Conservation (phyloP, 768 basidiomycete genomes). For the Tricholoma hemisulphureum region DNA sequence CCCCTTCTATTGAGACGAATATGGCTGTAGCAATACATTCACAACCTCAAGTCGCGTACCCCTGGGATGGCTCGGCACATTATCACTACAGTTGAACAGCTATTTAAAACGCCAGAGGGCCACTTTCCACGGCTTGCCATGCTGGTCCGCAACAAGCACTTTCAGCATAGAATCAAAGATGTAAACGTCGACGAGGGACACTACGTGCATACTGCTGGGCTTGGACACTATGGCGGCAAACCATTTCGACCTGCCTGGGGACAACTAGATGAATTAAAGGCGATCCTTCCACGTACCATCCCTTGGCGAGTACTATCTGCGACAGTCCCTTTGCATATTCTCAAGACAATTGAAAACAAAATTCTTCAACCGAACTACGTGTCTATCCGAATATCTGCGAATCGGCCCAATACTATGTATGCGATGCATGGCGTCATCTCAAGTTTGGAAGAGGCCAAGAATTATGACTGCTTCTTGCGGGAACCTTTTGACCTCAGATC, state of each 20-base stretch:
- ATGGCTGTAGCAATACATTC: too few species aligned
- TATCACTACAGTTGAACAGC: too few species aligned
- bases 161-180: too few species aligned
- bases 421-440: too few species aligned
- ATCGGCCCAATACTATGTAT: conserved; percentile 8
- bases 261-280: conserved; percentile 14
- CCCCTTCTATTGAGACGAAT: background rate
- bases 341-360: background rate
- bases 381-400: conserved; percentile 16
- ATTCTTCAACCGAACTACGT: conserved; percentile 6
- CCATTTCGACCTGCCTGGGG: conserved; percentile 24
- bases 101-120: background rate
- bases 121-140: background rate
- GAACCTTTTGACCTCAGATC: too few species aligned
- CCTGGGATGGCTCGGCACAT: too few species aligned
- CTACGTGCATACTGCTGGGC: too few species aligned
- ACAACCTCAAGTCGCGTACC: background rate
- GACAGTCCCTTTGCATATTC: conserved; percentile 23
- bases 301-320: conserved; percentile 17
- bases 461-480: too few species aligned
- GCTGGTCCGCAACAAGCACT: background rate
- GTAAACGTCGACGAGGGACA: too few species aligned
- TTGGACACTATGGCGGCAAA: too few species aligned
- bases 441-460: too few species aligned
- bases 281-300: conserved; percentile 9